phyloP scores from a whole-genome alignment of 352 stramenopile species.

The Globisporangium irregulare region DNA sequence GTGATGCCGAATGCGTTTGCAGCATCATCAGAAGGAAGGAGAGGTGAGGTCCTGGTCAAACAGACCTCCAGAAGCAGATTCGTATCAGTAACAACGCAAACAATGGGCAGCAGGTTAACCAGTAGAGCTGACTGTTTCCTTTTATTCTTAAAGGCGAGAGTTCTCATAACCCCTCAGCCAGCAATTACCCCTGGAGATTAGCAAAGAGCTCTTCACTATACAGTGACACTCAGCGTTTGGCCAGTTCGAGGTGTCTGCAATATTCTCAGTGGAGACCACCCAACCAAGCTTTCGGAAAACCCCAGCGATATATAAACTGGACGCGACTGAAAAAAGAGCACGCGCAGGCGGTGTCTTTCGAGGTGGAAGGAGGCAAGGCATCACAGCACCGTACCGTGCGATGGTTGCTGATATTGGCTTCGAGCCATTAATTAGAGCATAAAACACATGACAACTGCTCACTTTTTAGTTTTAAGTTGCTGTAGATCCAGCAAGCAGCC shows the following conservation, averaged over 20 bases:
- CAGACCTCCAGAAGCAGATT: neutral
- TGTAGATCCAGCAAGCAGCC: too few relatives aligned
- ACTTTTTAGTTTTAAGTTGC: too few relatives aligned
- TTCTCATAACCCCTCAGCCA: neutral
- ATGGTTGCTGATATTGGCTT: too few relatives aligned
- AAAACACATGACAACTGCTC: too few relatives aligned
- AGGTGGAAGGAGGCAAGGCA: neutral
- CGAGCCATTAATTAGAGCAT: neutral
- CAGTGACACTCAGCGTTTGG: too few relatives aligned
- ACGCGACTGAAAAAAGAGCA: too few relatives aligned
- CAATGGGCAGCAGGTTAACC: neutral
- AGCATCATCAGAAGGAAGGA: neutral
- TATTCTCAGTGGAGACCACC: too few relatives aligned
- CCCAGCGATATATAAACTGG: too few relatives aligned
- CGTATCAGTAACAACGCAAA: neutral
- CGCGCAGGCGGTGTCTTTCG: neutral
- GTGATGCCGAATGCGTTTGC: neutral
- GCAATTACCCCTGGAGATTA: neutral
- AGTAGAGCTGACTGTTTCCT: neutral
- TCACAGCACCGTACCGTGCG: neutral
- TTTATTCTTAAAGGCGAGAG: neutral
- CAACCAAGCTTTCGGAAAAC: too few relatives aligned
- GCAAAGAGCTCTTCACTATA: neutral
- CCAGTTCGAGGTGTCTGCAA: too few relatives aligned
- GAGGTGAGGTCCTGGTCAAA: neutral